phyloP scores from a whole-genome alignment of 176 grass and related monocot species.

The Aegilops bicornis region DNA sequence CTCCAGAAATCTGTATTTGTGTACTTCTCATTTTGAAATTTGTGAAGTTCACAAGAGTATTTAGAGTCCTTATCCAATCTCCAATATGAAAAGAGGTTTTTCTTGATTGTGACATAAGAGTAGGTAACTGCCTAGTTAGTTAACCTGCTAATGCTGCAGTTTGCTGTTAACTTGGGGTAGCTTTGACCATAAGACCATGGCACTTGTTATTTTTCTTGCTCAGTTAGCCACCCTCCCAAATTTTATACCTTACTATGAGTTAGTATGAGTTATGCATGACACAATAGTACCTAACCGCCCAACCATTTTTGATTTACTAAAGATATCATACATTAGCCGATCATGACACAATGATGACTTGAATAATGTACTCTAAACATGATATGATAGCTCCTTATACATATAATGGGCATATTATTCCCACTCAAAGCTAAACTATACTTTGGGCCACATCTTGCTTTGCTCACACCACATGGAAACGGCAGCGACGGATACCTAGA shows the following conservation, averaged over 20 bases:
- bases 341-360: constrained; percentile 35
- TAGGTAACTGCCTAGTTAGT: neutral
- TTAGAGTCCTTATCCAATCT: neutral
- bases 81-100: neutral
- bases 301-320: constrained; percentile 30
- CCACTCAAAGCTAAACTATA: neutral
- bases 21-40: neutral
- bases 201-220: neutral
- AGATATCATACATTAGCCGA: constrained; percentile 26
- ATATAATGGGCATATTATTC: constrained; percentile 17
- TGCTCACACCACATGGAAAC: constrained; percentile 30
- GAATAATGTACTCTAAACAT: constrained; percentile 24
- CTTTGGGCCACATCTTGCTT: constrained; percentile 20
- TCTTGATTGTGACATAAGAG: neutral
- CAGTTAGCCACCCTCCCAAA: constrained; percentile 32
- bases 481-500: neutral
- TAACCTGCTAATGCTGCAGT: neutral
- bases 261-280: neutral
- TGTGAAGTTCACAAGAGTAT: neutral
- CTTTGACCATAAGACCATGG: constrained; percentile 9
- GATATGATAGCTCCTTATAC: constrained; percentile 12
- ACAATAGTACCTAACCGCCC: constrained; percentile 38
- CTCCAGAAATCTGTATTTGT: neutral
- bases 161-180: constrained; percentile 6
- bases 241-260: neutral